Evolutionary conservation across 2,329 filamentous ascomycete genomes (phyloP), one percentile per base, ranked within the genome.

Genomic region (Calonectria pauciramosa): DNA sequence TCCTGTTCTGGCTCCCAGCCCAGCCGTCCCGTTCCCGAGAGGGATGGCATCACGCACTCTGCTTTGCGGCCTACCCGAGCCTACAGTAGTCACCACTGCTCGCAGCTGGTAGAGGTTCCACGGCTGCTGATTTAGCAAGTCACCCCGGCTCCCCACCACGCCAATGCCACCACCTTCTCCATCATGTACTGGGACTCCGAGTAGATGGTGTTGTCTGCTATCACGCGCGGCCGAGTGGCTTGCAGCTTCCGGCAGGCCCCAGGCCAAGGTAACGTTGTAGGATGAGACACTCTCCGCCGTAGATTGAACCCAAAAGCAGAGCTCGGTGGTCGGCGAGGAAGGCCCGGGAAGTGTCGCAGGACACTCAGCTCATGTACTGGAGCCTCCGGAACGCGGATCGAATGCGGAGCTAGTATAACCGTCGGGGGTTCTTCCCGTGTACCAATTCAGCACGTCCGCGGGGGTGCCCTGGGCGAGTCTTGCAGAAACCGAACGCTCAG

Each of bases 381-480:
- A 67, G 20, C 52, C 54, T 49, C 41, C 47, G 16, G 56, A 41
- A 28, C 56, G 36, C 56, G 36, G 56, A 38, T 63, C 56, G 23
- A 63, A 41, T 38, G 56, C 13, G 76, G 77, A 75, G 77, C 78
- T 74, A 78, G 30, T 32, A 52, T n/a, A 41, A 23, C 28, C 38
- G 28, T 49, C 44, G 54, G 34, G 41, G 11, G 49, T 13, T 23
- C 18, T 16, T 56, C 56, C 34, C 26, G 41, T 7, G 23, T n/a
- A 52, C 67, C 23, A 60, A 59, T 67, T 20, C 52, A 52, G 67
- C 8, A 54, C 49, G 41, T 59, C 66, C n/a, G 56, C 56, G 23
- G 47, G 41, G 36, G 60, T 28, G 36, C 10, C 23, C 32, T 49
- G 49, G 47, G 41, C 44, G 38, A 47, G 54, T 34, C 49, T 44